Evolutionary conservation across 805 yeast genomes (phyloP).

Genomic region (Starmerella lactis-condensi): DNA sequence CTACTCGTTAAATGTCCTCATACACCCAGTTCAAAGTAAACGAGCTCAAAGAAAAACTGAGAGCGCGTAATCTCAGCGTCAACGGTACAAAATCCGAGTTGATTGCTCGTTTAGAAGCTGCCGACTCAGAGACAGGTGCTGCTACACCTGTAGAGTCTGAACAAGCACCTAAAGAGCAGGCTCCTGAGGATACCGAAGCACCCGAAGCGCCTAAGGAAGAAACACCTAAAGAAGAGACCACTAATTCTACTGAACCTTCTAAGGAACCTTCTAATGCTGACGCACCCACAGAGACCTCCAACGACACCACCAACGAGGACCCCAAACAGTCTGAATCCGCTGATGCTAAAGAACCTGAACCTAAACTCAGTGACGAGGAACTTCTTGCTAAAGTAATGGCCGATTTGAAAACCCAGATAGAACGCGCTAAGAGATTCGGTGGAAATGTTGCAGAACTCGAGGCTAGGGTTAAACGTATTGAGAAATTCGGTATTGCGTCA

Average conservation of each 20-base stretch:
- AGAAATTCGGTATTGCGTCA: slow-evolving; percentile 61
- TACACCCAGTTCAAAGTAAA: slow-evolving; percentile 32
- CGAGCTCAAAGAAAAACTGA: slow-evolving; percentile 64
- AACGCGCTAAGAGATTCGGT: slow-evolving; percentile 65
- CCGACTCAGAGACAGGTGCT: slow-evolving; percentile 25
- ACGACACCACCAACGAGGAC: slow-evolving; percentile 9
- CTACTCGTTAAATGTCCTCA: slow-evolving; percentile 6
- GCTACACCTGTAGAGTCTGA: slow-evolving; percentile 12
- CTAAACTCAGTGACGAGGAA: slow-evolving; percentile 43
- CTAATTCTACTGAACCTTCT: slow-evolving; percentile 5
- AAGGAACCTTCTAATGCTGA: slow-evolving; percentile 3
- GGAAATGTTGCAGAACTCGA: slow-evolving; percentile 32
- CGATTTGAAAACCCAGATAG: slow-evolving; percentile 44
- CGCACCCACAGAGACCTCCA: slow-evolving; percentile 7
- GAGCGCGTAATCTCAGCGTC: slow-evolving; percentile 43
- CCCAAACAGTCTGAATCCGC: slow-evolving; percentile 15
- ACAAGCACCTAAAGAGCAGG: slow-evolving; percentile 12
- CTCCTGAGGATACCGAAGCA: slow-evolving; percentile 12
- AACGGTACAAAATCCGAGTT: slow-evolving; percentile 73
- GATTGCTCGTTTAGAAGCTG: slow-evolving; percentile 41
- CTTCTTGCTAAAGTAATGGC: slow-evolving; percentile 50
- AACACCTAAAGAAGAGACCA: slow-evolving; percentile 2
- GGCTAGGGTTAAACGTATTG: slow-evolving; percentile 49
- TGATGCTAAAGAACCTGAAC: slow-evolving; percentile 12
- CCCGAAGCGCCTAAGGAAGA: slow-evolving; percentile 7